phyloP scores from a whole-genome alignment of 2,329 filamentous ascomycete genomes.

The Alternaria conjuncta region DNA sequence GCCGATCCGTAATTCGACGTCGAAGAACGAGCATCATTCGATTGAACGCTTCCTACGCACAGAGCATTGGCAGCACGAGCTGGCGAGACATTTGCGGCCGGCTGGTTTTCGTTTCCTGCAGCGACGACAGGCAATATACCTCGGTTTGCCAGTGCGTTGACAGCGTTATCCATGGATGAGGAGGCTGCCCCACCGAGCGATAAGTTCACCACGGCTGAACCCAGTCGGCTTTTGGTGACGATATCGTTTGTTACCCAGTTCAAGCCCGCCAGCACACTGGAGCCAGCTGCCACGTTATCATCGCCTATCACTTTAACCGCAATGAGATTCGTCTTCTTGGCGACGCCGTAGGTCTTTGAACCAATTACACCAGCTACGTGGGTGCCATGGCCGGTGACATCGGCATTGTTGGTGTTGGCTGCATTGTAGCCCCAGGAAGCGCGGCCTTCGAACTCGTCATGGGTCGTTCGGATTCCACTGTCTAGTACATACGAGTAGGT shows the following conservation, averaged over 20 bases:
- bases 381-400: slow-evolving; percentile 41
- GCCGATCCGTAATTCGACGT: slow-evolving; percentile 46
- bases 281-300: slow-evolving; percentile 14
- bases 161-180: slow-evolving; percentile 40
- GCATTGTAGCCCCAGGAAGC: slow-evolving; percentile 40
- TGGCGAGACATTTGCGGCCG: slow-evolving; percentile 38
- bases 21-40: slow-evolving; percentile 24
- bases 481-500: slow-evolving; percentile 63
- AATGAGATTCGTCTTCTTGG: slow-evolving; percentile 42
- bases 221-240: slow-evolving; percentile 29
- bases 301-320: slow-evolving; percentile 46
- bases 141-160: slow-evolving; percentile 32
- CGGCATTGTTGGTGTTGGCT: slow-evolving; percentile 25
- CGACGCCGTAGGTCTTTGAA: slow-evolving; percentile 39
- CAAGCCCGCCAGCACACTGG: slow-evolving; percentile 36
- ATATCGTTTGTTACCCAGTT: slow-evolving; percentile 45
- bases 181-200: slow-evolving; percentile 43
- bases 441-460: slow-evolving; percentile 49
- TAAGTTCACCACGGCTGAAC: slow-evolving; percentile 46
- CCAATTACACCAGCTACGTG: slow-evolving; percentile 42
- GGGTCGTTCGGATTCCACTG: slow-evolving; percentile 64
- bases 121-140: slow-evolving; percentile 46
- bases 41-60: slow-evolving; percentile 46
- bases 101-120: slow-evolving; percentile 44
- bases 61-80: slow-evolving; percentile 41